Evolutionary conservation across 441 rosid species (phyloP).

Genomic region (Pelargonium fulgidum): DNA sequence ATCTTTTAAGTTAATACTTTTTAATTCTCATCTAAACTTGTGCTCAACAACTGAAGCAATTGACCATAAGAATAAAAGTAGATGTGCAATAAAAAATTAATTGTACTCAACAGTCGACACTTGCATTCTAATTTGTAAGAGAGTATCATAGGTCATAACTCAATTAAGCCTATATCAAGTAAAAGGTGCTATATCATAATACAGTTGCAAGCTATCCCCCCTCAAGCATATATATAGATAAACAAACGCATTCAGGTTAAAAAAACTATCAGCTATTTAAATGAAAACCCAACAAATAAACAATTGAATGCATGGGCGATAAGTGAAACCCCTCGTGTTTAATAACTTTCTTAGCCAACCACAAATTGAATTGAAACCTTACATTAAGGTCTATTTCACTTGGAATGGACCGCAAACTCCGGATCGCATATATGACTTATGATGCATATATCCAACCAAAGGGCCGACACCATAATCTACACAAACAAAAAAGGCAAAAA

Average conservation of each 20-base stretch:
- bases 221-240: neutral
- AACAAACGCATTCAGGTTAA: neutral
- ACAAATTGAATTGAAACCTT: neutral
- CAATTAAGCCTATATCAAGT: neutral
- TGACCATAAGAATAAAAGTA: neutral
- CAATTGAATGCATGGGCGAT: neutral
- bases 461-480: neutral
- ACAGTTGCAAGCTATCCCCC: slow-evolving; percentile 1
- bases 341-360: neutral
- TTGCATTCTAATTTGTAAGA: neutral
- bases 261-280: neutral
- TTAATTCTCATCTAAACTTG: neutral
- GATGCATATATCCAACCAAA: neutral
- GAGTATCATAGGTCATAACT: neutral
- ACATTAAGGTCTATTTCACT: neutral
- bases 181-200: neutral
- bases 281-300: neutral
- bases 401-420: neutral
- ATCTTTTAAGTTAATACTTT: neutral
- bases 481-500: neutral
- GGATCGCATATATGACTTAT: neutral
- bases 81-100: neutral
- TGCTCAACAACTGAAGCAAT: neutral
- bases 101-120: neutral
- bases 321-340: neutral